These are phyloP conservation scores for Musa schizocarpa DNA, from an alignment of 176 grass and related monocot genomes.

Conservation along the genomic window DNA sequence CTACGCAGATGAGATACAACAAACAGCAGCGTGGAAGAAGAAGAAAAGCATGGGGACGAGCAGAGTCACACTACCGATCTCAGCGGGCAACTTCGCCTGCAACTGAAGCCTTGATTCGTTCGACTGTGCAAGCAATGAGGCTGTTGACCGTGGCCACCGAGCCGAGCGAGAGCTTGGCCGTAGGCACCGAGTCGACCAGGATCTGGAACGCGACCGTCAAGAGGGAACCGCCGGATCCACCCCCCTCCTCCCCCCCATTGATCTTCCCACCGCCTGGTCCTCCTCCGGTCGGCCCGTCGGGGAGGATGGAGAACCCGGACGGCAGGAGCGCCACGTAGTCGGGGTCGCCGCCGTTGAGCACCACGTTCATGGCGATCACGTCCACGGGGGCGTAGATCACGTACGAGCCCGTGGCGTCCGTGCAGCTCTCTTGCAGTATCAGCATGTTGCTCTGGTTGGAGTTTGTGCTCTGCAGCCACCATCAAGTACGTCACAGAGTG, in stretches of 20 bases:
- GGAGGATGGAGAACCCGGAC: conserved; percentile 10
- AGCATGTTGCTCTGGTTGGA: no score
- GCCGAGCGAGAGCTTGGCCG: conserved; percentile 75
- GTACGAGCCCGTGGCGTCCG: conserved; percentile 60
- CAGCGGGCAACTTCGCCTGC: conserved; percentile 24
- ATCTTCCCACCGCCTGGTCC: not conserved
- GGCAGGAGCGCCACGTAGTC: no score
- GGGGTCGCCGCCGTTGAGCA: no score
- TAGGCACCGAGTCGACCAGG: conserved; percentile 66
- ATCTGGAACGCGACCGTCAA: conserved; percentile 89
- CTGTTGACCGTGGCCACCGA: conserved; percentile 83
- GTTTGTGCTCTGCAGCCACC: conserved; percentile 41
- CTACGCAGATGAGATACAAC: not conserved
- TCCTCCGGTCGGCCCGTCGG: conserved; percentile 32
- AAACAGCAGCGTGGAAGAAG: not conserved
- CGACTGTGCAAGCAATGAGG: conserved; percentile 73
- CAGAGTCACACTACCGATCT: conserved; percentile 1
- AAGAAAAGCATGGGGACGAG: not conserved
- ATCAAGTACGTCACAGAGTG: no score
- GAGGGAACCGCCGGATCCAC: conserved; percentile 34
- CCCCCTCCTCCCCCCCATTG: not conserved
- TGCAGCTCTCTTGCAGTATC: conserved; percentile 44
- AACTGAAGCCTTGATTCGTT: conserved; percentile 75
- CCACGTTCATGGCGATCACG: conserved; percentile 43
- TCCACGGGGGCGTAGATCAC: conserved; percentile 81